Conservation (phyloP, 2,329 filamentous ascomycete genomes). For the Fusarium sp. region DNA sequence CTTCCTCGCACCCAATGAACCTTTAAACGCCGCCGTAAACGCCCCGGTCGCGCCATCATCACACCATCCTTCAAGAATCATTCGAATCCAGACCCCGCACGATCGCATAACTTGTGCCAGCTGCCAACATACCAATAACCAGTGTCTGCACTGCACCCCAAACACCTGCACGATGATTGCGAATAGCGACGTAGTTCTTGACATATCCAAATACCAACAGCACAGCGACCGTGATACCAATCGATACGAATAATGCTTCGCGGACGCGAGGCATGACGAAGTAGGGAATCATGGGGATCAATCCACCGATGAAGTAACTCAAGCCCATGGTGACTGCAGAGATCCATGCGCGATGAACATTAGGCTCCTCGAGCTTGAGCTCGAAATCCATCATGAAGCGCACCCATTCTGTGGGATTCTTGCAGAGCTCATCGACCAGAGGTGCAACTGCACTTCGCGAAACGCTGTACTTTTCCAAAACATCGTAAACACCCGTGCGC, state of each 20-base stretch:
- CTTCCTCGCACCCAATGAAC: slow-evolving; percentile 6
- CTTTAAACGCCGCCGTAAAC: slow-evolving; percentile 29
- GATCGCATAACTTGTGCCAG: slow-evolving; percentile 73
- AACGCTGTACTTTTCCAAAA: slow-evolving; percentile 65
- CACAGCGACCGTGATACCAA: slow-evolving; percentile 70
- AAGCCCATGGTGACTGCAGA: slow-evolving; percentile 75
- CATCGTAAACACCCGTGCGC: slow-evolving; percentile 61
- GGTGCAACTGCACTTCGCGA: slow-evolving; percentile 56
- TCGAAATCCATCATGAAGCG: slow-evolving; percentile 72
- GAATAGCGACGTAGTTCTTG: slow-evolving; percentile 68
- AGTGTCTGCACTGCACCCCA: slow-evolving; percentile 74
- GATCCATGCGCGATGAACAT: slow-evolving; percentile 60
- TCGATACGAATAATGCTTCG: slow-evolving; percentile 68
- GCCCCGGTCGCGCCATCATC: slow-evolving; percentile 2
- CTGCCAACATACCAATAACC: slow-evolving; percentile 73
- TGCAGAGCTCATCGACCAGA: slow-evolving; percentile 64
- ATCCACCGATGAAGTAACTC: slow-evolving; percentile 77
- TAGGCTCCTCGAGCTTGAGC: slow-evolving; percentile 60
- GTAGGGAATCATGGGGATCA: slow-evolving; percentile 79
- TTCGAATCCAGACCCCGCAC: slow-evolving; percentile 66
- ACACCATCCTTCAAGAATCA: slow-evolving; percentile 26
- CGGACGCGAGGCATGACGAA: slow-evolving; percentile 65
- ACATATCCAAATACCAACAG: slow-evolving; percentile 74
- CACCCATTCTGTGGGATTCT: slow-evolving; percentile 62
- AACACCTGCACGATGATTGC: slow-evolving; percentile 64